Evolutionary conservation across 1,284 basidiomycete genomes (phyloP).

Genomic region (Apiotrichum laibachii): DNA sequence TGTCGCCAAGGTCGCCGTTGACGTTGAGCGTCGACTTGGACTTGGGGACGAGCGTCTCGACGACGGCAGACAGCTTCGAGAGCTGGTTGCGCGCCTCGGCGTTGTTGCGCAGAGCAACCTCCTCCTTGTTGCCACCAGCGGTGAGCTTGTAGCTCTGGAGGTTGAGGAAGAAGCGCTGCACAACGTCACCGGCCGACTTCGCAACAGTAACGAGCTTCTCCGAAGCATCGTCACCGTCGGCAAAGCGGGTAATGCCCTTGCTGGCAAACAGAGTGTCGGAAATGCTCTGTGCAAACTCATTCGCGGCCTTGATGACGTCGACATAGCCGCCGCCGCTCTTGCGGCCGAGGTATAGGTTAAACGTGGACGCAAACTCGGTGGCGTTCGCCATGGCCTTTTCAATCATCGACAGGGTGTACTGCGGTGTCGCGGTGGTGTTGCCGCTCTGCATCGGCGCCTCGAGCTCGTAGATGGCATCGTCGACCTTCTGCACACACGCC

Average conservation of each 20-base stretch:
- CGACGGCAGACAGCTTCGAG: slow-evolving; percentile 76
- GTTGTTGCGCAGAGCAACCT: slow-evolving; percentile 86
- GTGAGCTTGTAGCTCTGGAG: slow-evolving; percentile 92
- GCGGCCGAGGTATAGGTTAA: slow-evolving; percentile 84
- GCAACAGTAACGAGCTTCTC: slow-evolving; percentile 87
- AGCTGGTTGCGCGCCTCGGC: slow-evolving; percentile 78
- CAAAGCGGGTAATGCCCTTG: slow-evolving; percentile 92
- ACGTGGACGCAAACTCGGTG: slow-evolving; percentile 92
- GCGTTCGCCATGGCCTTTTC: slow-evolving; percentile 93
- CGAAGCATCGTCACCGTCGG: slow-evolving; percentile 83
- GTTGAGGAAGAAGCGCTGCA: slow-evolving; percentile 89
- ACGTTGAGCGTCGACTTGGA: slow-evolving; percentile 71
- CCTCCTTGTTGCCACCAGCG: slow-evolving; percentile 70
- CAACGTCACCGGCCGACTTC: slow-evolving; percentile 79
- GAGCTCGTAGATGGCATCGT: slow-evolving; percentile 94
- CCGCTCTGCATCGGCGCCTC: slow-evolving; percentile 92
- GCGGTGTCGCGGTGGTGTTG: slow-evolving; percentile 93
- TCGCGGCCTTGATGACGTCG: slow-evolving; percentile 95
- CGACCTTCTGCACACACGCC: slow-evolving; percentile 93
- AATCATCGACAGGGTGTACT: slow-evolving; percentile 97
- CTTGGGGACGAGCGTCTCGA: slow-evolving; percentile 85
- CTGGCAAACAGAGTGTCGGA: slow-evolving; percentile 87
- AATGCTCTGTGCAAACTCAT: slow-evolving; percentile 91
- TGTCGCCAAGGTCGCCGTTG: slow-evolving; percentile 91
- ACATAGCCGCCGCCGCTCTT: slow-evolving; percentile 86